phyloP scores from a whole-genome alignment of 176 grass and related monocot species.

The Musa schizocarpa region DNA sequence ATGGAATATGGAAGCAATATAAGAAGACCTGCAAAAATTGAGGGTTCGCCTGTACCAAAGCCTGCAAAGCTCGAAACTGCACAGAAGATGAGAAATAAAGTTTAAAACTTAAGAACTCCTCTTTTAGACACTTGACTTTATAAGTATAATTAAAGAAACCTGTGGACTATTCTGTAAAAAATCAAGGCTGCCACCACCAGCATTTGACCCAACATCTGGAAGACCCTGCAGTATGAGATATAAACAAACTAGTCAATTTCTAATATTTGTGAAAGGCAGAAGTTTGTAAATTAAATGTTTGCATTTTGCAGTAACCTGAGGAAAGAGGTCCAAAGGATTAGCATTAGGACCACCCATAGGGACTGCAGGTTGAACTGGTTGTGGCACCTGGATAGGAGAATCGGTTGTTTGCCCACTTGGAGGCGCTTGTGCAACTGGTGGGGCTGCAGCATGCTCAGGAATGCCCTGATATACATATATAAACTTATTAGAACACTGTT shows the following conservation, averaged over 20 bases:
- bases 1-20: not conserved
- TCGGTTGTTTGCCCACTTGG: slow-evolving; percentile 35
- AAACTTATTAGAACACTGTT: not conserved
- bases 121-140: not conserved
- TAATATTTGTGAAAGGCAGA: not conserved
- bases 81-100: slow-evolving; percentile 8
- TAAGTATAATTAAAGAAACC: slow-evolving; percentile 16
- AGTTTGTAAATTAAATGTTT: not conserved
- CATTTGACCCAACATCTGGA: slow-evolving; percentile 61
- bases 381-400: slow-evolving; percentile 29
- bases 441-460: slow-evolving; percentile 50
- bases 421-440: slow-evolving; percentile 36
- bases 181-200: slow-evolving; percentile 62
- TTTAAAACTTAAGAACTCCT: not conserved
- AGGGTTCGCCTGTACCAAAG: slow-evolving; percentile 79
- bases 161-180: slow-evolving; percentile 65
- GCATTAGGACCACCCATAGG: slow-evolving; percentile 59
- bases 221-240: slow-evolving; percentile 34
- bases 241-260: not conserved
- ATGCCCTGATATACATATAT: slow-evolving; percentile 41
- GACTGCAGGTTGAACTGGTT: slow-evolving; percentile 44
- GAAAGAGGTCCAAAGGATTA: slow-evolving; percentile 84
- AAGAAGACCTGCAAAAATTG: slow-evolving; percentile 66
- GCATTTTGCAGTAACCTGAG: slow-evolving; percentile 35
- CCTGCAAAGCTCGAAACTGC: slow-evolving; percentile 68